phyloP scores from a whole-genome alignment of 495 filamentous ascomycete species.

The Aspergillus ostianus region DNA sequence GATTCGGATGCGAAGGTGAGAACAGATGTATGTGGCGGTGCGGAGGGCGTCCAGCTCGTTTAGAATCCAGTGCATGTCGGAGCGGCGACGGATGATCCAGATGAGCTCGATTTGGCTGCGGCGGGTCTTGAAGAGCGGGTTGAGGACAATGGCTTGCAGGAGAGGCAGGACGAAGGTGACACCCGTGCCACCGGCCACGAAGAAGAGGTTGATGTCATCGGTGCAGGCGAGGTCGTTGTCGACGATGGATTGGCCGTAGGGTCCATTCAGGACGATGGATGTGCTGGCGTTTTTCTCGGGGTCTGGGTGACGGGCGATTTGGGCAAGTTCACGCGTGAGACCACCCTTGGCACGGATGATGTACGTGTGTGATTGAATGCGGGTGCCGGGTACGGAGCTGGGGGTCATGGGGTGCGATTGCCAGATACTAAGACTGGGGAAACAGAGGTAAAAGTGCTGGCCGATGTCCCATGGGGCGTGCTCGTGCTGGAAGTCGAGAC shows the following conservation, averaged over 20 bases:
- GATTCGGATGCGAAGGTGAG: slow-evolving; percentile 47
- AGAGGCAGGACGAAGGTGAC: slow-evolving; percentile 62
- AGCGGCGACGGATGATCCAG: slow-evolving; percentile 57
- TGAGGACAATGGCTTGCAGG: slow-evolving; percentile 42
- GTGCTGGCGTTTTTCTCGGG: slow-evolving; percentile 1
- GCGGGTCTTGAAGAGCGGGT: slow-evolving; percentile 25
- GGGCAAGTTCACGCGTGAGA: slow-evolving; percentile 55
- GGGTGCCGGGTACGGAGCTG: slow-evolving; percentile 42
- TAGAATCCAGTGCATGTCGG: slow-evolving; percentile 56
- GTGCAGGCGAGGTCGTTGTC: slow-evolving; percentile 27
- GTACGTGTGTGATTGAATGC: slow-evolving; percentile 54
- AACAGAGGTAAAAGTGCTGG: slow-evolving; percentile 66
- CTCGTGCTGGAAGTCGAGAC: slow-evolving; percentile 54
- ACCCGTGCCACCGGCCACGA: slow-evolving; percentile 63
- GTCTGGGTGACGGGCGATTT: slow-evolving; percentile 27
- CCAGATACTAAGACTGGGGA: slow-evolving; percentile 58
- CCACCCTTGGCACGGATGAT: slow-evolving; percentile 59
- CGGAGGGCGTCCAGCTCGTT: slow-evolving; percentile 52
- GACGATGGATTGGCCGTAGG: slow-evolving; percentile 55
- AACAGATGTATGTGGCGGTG: slow-evolving; percentile 28
- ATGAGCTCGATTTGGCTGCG: slow-evolving; percentile 51
- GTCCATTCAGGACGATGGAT: slow-evolving; percentile 52
- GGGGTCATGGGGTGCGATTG: slow-evolving; percentile 70
- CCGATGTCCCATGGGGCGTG: slow-evolving; percentile 59
- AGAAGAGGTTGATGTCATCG: slow-evolving; percentile 53